Evolutionary conservation across 1,284 basidiomycete genomes (phyloP), one percentile per base, ranked within the genome.

Genomic region (Rhodotorula sp.): DNA sequence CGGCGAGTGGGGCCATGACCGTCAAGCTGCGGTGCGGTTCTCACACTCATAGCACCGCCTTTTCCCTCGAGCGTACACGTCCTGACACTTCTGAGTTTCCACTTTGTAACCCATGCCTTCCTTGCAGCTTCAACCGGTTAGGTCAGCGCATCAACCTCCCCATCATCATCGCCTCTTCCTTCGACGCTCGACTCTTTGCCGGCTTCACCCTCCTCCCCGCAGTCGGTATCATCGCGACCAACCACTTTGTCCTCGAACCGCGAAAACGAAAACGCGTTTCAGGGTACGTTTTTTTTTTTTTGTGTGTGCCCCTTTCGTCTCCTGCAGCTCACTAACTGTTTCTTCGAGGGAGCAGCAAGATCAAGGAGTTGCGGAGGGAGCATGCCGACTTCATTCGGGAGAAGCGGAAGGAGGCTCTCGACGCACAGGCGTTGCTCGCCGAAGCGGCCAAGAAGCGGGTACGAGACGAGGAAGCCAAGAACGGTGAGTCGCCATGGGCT

Each of bases 301-400:
- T 29, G 10, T 22, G 1, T n/a, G 5, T 30, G 26, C 30, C 29
- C 42, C 51, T 30, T 24, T 17, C 26, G 8, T n/a, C 10, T 29
- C 29, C 3, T 45, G 6, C 18, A 15, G 29, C 46, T 67, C 29
- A 62, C 26, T 15, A 20, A 18, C 22, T 71, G 20, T 55, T 12
- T 2, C 67, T 76, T 33, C 2, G 46, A 12, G 26, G 26, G 3
- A 22, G 56, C 77, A 78, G 79, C 79, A 80, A 81, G 72, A 76
- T 82, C 79, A 71, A 79, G 81, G 84, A 83, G 80, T 83, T 90
- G 76, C 83, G 86, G 55, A 80, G 83, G n/a, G 84, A 85, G 61
- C 83, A 89, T 72, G 82, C 82, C 64, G 88, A 89, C 65, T 83
- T 85, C 72, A 85, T 87, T 65, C 81, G 83, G n/a, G 85, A 86